phyloP scores from a whole-genome alignment of 768 basidiomycete species.

The Mycena kentingensis region DNA sequence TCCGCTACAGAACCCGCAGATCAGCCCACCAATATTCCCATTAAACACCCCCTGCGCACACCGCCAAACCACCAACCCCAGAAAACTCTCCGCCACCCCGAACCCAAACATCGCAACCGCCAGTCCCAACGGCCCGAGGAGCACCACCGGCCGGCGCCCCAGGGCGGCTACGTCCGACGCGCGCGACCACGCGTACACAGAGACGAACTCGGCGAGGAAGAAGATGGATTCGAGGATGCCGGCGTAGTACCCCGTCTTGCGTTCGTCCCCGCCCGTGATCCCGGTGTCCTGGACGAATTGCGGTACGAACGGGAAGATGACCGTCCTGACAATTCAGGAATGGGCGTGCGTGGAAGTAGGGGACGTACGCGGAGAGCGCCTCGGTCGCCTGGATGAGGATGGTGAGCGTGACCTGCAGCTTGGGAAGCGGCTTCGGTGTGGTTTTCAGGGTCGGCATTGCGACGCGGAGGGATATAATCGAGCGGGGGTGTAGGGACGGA shows the following conservation, averaged over 20 bases:
- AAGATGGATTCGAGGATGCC: slow-evolving; percentile 46
- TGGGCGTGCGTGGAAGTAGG: background rate
- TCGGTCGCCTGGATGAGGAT: background rate
- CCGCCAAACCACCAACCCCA: slow-evolving; percentile 30
- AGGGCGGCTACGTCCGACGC: slow-evolving; percentile 45
- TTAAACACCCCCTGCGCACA: slow-evolving; percentile 35
- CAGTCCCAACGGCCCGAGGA: slow-evolving; percentile 45
- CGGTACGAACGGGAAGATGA: slow-evolving; percentile 51
- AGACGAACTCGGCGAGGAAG: slow-evolving; percentile 44
- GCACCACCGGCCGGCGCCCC: slow-evolving; percentile 46
- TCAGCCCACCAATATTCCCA: slow-evolving; percentile 31
- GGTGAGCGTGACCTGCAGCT: background rate
- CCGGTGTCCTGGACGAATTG: slow-evolving; percentile 32
- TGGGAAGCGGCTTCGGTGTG: background rate
- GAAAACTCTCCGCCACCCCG: slow-evolving; percentile 43
- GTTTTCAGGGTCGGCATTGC: too few species aligned
- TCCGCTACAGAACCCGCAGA: too few species aligned
- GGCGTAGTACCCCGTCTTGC: slow-evolving; percentile 34
- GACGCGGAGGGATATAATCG: too few species aligned
- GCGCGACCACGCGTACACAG: slow-evolving; percentile 48
- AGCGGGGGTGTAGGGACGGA: too few species aligned
- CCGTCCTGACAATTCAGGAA: slow-evolving; percentile 26
- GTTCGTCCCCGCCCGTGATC: slow-evolving; percentile 30
- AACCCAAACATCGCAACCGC: slow-evolving; percentile 42
- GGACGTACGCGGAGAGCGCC: background rate